Percentiles rank a stretch among this genome's conserved stretches.
Evolutionary conservation across 345 rosid species (phyloP).

Genomic region (Durio zibethinus): DNA sequence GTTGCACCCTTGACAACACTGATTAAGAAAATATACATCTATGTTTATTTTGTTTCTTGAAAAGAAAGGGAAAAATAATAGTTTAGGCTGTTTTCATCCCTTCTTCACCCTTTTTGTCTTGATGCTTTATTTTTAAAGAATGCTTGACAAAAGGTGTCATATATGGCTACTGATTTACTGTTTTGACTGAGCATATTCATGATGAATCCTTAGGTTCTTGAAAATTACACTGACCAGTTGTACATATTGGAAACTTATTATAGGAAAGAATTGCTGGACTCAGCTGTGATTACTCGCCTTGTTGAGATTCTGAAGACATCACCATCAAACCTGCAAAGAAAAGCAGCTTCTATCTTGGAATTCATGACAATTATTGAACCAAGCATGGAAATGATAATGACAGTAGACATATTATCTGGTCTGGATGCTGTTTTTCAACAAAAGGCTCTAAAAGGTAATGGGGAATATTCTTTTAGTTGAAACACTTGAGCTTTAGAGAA

Average conservation of each 20-base stretch:
- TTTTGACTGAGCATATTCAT: conserved; percentile 2
- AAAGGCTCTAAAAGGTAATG: conserved; percentile 52
- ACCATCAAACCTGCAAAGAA: conserved; percentile 55
- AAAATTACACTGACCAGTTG: conserved; percentile 18
- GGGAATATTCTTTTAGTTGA: background rate
- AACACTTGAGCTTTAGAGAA: background rate
- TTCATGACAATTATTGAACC: conserved; percentile 41
- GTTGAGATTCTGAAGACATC: conserved; percentile 57
- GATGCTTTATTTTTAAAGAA: background rate
- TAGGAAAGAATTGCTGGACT: conserved; percentile 51
- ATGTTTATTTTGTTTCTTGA: background rate
- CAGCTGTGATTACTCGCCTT: conserved; percentile 50
- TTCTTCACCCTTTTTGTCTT: background rate
- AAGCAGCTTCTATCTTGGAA: conserved; percentile 69
- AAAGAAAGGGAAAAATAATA: background rate
- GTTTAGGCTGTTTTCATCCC: background rate
- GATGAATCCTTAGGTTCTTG: background rate
- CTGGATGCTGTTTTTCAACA: conserved; percentile 58
- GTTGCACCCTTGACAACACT: no score
- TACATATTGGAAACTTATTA: conserved; percentile 22
- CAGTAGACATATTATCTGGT: conserved; percentile 52
- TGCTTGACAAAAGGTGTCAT: background rate
- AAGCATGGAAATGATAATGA: conserved; percentile 40
- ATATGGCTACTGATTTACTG: background rate
- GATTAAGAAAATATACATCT: background rate